Evolutionary conservation across 108 stramenopile species (phyloP).

Genomic region (Nannochloropsis salina): DNA sequence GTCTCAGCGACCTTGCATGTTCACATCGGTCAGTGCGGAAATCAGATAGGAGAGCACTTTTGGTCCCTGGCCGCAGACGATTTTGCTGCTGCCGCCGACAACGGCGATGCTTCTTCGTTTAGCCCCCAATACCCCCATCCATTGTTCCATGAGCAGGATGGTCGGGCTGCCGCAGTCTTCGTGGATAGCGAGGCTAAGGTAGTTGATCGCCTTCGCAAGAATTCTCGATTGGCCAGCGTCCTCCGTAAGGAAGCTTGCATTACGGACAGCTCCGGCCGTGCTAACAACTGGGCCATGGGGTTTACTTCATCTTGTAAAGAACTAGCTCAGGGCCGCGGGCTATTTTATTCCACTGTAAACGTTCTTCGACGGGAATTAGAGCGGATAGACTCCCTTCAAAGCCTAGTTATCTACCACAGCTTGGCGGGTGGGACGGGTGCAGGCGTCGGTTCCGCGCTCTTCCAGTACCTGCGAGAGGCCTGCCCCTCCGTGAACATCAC

Average conservation of each 20-base stretch:
- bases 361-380: slow-evolving; percentile 32
- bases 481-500: slow-evolving; percentile 41
- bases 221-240: not conserved
- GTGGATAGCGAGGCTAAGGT: slow-evolving; percentile 46
- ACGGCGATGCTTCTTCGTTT: not conserved
- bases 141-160: slow-evolving; percentile 36
- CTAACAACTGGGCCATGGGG: slow-evolving; percentile 49
- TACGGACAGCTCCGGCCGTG: slow-evolving; percentile 22
- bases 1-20: slow-evolving; percentile 28
- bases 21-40: slow-evolving; percentile 46
- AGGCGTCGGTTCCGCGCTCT: slow-evolving; percentile 37
- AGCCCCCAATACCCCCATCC: slow-evolving; percentile 18
- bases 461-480: slow-evolving; percentile 44
- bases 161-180: slow-evolving; percentile 29
- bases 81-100: not conserved
- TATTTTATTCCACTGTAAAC: slow-evolving; percentile 30
- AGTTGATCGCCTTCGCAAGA: not conserved
- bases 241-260: not conserved
- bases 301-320: slow-evolving; percentile 30
- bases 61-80: slow-evolving; percentile 40
- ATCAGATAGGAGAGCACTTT: slow-evolving; percentile 46
- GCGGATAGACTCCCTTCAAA: slow-evolving; percentile 36
- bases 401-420: slow-evolving; percentile 38
- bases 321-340: not conserved
- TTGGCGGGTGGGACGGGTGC: slow-evolving; percentile 44